Evolutionary conservation across 192 early-diverging fungal species (phyloP).

Genomic region (Coemansia guatemalensis): DNA sequence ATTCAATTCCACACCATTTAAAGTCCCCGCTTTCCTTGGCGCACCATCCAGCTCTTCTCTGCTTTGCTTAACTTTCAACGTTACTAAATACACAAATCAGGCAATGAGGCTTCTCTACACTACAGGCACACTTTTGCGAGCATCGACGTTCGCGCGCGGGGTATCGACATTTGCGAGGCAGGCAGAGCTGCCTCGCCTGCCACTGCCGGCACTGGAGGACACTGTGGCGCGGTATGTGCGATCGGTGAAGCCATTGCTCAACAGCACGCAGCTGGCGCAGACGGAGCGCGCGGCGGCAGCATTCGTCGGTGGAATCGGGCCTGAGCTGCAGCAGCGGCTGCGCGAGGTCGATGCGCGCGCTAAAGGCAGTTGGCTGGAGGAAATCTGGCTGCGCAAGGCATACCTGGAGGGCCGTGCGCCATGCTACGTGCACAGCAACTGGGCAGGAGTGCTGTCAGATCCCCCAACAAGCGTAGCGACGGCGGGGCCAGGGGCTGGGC

Average conservation of each 20-base stretch:
- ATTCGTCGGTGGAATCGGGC: constrained; percentile 75
- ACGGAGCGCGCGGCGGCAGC: constrained; percentile 67
- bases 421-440: constrained; percentile 86
- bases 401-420: constrained; percentile 86
- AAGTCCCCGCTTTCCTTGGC: no score
- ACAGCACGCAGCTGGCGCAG: constrained; percentile 55
- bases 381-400: constrained; percentile 78
- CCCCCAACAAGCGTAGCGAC: constrained; percentile 37
- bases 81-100: no score
- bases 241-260: constrained; percentile 67
- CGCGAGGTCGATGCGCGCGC: constrained; percentile 66
- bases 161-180: constrained; percentile 67
- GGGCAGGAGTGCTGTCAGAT: constrained; percentile 76
- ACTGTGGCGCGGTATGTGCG: constrained; percentile 79
- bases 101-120: no score
- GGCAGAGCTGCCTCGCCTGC: constrained; percentile 71
- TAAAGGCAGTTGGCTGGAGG: constrained; percentile 84
- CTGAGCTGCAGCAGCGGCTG: constrained; percentile 73
- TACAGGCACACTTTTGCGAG: background rate
- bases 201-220: constrained; percentile 78
- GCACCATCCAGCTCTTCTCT: no score
- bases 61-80: no score
- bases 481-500: constrained; percentile 23
- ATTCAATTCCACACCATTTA: no score
- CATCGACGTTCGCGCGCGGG: constrained; percentile 4